Conservation (phyloP, 345 rosid species). For the Mallotus nudiflorus region DNA sequence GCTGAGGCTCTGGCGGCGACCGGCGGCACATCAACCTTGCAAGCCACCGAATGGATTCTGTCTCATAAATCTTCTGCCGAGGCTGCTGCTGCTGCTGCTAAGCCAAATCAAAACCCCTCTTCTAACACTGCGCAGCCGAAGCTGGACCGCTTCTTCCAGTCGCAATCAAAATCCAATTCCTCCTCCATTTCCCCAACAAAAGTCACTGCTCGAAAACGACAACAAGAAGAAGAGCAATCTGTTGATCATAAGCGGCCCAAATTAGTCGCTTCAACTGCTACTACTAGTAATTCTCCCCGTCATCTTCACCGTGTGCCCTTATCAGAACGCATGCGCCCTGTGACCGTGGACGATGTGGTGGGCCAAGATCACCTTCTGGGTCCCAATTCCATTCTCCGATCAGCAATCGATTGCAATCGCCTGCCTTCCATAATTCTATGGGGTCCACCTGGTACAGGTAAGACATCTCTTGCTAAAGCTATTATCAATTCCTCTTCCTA, state of each 20-base stretch:
- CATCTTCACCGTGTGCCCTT: constrained; percentile 42
- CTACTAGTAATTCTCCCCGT: too few species aligned
- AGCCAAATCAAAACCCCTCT: too few species aligned
- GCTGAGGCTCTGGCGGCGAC: constrained; percentile 60
- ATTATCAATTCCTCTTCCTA: constrained; percentile 47
- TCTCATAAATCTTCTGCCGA: constrained; percentile 28
- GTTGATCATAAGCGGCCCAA: constrained; percentile 39
- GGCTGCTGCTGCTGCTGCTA: too few species aligned
- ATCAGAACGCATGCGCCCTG: constrained; percentile 85
- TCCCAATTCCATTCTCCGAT: constrained; percentile 51
- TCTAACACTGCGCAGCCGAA: too few species aligned
- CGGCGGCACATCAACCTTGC: constrained; percentile 55
- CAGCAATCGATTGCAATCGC: constrained; percentile 52
- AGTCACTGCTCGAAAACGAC: constrained; percentile 2
- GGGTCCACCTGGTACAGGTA: constrained; percentile 95
- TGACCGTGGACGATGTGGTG: constrained; percentile 61
- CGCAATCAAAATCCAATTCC: too few species aligned
- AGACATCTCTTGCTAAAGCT: constrained; percentile 77
- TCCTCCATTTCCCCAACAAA: constrained; percentile 4
- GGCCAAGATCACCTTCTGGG: constrained; percentile 75
- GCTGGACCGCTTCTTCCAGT: constrained; percentile 61
- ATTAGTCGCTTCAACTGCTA: too few species aligned
- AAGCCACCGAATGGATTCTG: constrained; percentile 74
- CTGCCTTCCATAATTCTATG: constrained; percentile 76
- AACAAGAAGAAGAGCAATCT: constrained; percentile 4